Conservation (phyloP, 2,329 filamentous ascomycete species). For the Ambrosiella cleistominuta region DNA sequence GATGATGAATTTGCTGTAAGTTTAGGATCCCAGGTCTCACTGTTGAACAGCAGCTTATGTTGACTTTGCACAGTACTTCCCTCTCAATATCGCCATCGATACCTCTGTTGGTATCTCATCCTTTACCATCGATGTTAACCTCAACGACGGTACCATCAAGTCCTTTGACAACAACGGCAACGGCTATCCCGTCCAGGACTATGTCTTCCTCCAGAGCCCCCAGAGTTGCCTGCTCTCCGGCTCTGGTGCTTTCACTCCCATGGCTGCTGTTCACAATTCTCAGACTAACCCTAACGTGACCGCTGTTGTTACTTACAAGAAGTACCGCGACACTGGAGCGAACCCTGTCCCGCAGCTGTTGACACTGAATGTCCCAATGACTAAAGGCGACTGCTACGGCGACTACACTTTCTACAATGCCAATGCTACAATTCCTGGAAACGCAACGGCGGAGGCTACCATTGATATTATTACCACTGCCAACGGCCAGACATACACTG, state of each 20-base stretch:
- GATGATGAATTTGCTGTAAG: constrained; percentile 37
- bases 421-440: constrained; percentile 27
- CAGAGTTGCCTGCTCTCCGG: constrained; percentile 37
- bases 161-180: constrained; percentile 39
- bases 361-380: constrained; percentile 23
- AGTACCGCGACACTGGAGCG: constrained; percentile 20
- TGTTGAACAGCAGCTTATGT: neutral
- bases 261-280: constrained; percentile 33
- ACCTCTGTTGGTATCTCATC: constrained; percentile 43
- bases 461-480: constrained; percentile 28
- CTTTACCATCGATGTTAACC: constrained; percentile 35
- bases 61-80: constrained; percentile 24
- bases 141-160: constrained; percentile 28
- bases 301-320: constrained; percentile 28
- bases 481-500: constrained; percentile 24
- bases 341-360: constrained; percentile 25
- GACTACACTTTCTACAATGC: constrained; percentile 31
- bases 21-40: neutral
- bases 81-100: constrained; percentile 32
- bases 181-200: constrained; percentile 36
- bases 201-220: constrained; percentile 34
- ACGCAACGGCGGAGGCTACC: constrained; percentile 26
- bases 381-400: constrained; percentile 27
- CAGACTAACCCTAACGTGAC: constrained; percentile 24
- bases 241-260: constrained; percentile 26